Conservation (phyloP, 2,329 filamentous ascomycete genomes). For the Aspergillus fijiensis region DNA sequence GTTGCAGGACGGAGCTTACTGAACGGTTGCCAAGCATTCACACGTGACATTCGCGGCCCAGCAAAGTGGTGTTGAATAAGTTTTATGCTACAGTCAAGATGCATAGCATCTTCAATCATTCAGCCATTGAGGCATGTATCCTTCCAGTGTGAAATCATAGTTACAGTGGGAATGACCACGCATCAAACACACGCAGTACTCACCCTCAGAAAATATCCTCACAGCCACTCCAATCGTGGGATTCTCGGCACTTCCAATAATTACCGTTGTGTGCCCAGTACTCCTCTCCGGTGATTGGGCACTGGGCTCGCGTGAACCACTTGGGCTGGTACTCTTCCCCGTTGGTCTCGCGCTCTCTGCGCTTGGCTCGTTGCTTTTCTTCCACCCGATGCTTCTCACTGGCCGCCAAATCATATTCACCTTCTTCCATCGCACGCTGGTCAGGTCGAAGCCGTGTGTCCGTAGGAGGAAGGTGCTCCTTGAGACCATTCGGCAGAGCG, state of each 20-base stretch:
- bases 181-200: neutral
- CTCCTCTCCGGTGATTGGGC: slow-evolving; percentile 78
- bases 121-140: neutral
- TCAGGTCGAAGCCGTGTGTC: slow-evolving; percentile 92
- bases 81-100: neutral
- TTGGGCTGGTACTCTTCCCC: slow-evolving; percentile 81
- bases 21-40: neutral
- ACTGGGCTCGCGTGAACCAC: slow-evolving; percentile 76
- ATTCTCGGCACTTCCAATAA: slow-evolving; percentile 75
- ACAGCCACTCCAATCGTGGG: slow-evolving; percentile 64
- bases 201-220: slow-evolving; percentile 67
- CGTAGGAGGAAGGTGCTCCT: slow-evolving; percentile 77
- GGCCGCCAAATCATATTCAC: slow-evolving; percentile 91
- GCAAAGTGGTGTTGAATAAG: neutral
- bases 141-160: neutral
- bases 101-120: no score
- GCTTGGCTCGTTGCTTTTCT: slow-evolving; percentile 78
- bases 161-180: neutral
- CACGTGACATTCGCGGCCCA: slow-evolving; percentile 3
- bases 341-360: slow-evolving; percentile 68
- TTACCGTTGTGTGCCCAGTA: slow-evolving; percentile 87
- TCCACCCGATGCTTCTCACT: slow-evolving; percentile 93
- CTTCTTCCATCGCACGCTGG: slow-evolving; percentile 97
- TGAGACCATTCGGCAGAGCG: slow-evolving; percentile 79
- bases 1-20: neutral